These are phyloP conservation scores for Cenchrus purpureus DNA, from an alignment of 176 grass and related monocot genomes.

Conservation along the genomic window DNA sequence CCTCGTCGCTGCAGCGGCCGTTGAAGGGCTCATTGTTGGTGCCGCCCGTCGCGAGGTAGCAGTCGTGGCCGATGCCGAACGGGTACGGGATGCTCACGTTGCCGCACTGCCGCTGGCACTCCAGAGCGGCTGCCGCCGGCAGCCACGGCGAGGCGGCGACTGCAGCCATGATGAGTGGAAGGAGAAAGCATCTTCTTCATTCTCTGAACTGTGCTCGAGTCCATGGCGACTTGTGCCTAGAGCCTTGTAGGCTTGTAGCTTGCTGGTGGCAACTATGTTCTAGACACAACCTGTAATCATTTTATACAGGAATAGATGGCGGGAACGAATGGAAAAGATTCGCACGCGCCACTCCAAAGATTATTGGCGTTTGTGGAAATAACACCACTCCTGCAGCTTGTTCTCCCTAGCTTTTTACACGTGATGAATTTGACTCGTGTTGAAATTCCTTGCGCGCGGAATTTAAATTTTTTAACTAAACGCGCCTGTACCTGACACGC, in stretches of 20 bases:
- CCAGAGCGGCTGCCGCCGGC: neutral
- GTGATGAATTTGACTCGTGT: neutral
- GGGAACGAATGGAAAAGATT: neutral
- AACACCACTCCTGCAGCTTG: too few species aligned
- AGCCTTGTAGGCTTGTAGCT: too few species aligned
- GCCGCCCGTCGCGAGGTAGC: conserved; percentile 28
- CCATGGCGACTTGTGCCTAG: neutral
- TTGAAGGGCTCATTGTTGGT: conserved; percentile 20
- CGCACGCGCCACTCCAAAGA: neutral
- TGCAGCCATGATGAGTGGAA: neutral
- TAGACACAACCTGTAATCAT: too few species aligned
- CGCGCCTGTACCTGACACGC: neutral
- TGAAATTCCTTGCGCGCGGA: neutral
- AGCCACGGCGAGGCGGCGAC: neutral
- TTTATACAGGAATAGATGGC: neutral
- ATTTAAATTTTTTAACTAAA: too few species aligned
- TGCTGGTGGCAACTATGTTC: neutral
- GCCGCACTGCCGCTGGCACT: conserved; percentile 36
- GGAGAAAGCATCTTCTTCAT: neutral
- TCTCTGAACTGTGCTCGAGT: neutral
- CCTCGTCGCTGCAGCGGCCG: conserved; percentile 21
- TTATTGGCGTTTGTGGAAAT: too few species aligned
- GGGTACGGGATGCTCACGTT: conserved; percentile 53
- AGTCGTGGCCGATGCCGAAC: conserved; percentile 59
- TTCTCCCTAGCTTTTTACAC: neutral